Evolutionary conservation across 2,329 filamentous ascomycete genomes (phyloP).

Genomic region (Aspergillus bombycis): DNA sequence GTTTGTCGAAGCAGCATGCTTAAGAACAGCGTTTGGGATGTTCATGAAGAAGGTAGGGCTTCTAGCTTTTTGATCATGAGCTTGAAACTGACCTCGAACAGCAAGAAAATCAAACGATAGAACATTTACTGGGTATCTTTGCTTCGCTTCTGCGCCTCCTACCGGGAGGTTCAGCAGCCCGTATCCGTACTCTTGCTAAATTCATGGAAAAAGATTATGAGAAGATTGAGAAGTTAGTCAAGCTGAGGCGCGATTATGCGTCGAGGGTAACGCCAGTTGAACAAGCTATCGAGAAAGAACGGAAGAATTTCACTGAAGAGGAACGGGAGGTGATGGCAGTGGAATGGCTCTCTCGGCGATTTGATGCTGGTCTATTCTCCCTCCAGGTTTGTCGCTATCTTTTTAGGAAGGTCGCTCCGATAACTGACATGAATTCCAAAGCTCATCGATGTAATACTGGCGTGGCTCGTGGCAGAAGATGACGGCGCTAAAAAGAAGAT

Average conservation of each 20-base stretch:
- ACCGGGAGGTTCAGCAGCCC: slow-evolving; percentile 73
- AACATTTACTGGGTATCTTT: slow-evolving; percentile 85
- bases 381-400: slow-evolving; percentile 58
- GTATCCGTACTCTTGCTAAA: slow-evolving; percentile 86
- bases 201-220: slow-evolving; percentile 94
- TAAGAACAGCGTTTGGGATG: slow-evolving; percentile 82
- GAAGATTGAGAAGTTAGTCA: slow-evolving; percentile 74
- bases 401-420: background rate
- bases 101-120: slow-evolving; percentile 66
- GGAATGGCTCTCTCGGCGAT: slow-evolving; percentile 72
- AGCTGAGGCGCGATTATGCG: slow-evolving; percentile 72
- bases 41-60: slow-evolving; percentile 74
- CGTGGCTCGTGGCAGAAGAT: slow-evolving; percentile 93
- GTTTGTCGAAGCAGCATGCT: slow-evolving; percentile 78
- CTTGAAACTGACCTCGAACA: slow-evolving; percentile 36
- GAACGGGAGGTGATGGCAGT: slow-evolving; percentile 65
- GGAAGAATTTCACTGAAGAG: slow-evolving; percentile 56
- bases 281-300: slow-evolving; percentile 62
- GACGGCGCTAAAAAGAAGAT: slow-evolving; percentile 71
- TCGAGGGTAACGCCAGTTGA: slow-evolving; percentile 66
- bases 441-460: slow-evolving; percentile 79
- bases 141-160: slow-evolving; percentile 78
- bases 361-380: slow-evolving; percentile 83
- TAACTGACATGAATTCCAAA: slow-evolving; percentile 20
- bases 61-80: background rate